Evolutionary conservation across 441 rosid species (phyloP).

Genomic region (Aquilaria agallochum): DNA sequence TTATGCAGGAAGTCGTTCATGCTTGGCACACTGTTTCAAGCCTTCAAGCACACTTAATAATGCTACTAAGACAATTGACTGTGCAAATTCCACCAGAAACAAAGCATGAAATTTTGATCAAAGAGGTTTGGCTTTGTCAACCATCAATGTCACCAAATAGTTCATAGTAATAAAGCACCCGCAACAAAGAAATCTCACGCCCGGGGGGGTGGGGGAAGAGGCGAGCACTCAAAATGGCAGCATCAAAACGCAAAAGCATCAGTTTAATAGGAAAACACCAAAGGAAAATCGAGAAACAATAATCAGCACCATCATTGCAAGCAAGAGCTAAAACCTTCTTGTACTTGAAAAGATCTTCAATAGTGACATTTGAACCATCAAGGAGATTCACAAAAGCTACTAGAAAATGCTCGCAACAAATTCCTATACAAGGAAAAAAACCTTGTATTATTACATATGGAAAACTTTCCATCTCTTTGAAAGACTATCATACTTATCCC

Average conservation of each 20-base stretch:
- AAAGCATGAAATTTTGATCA: no score
- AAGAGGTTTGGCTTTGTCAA: no score
- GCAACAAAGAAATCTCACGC: no score
- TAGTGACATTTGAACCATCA: background rate
- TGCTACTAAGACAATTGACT: no score
- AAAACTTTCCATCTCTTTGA: conserved; percentile 39
- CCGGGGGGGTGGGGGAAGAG: no score
- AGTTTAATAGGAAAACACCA: background rate
- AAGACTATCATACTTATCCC: conserved; percentile 44
- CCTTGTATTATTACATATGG: conserved; percentile 12
- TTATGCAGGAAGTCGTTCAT: no score
- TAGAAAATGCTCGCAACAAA: background rate
- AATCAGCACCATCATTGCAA: background rate
- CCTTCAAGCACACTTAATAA: no score
- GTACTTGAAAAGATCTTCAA: background rate
- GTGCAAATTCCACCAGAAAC: no score
- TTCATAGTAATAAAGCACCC: no score
- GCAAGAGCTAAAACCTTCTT: background rate
- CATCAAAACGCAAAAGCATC: background rate
- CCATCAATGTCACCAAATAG: no score
- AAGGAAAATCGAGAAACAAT: background rate
- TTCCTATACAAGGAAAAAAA: conserved; percentile 9
- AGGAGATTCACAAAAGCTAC: conserved; percentile 1
- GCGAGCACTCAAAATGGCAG: no score
- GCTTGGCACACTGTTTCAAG: no score